phyloP scores from a whole-genome alignment of 1,139 yeast species.

The Geotrichum histeridarum region DNA sequence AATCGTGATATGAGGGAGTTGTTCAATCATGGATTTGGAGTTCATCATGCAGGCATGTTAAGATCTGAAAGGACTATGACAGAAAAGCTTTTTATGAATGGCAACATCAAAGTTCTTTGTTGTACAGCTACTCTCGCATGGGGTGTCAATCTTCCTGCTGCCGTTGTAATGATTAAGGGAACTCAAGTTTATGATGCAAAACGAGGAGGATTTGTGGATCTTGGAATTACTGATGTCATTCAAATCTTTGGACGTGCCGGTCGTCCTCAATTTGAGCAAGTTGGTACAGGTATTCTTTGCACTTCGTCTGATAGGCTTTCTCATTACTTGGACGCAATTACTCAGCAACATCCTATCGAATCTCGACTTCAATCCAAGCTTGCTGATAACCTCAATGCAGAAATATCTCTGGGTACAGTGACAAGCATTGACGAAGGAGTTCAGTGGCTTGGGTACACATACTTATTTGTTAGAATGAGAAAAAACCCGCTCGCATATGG shows the following conservation, averaged over 20 bases:
- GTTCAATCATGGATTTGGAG: constrained; percentile 78
- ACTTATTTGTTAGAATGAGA: constrained; percentile 88
- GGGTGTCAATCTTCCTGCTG: constrained; percentile 99
- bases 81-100: constrained; percentile 79
- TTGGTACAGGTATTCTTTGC: constrained; percentile 87
- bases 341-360: constrained; percentile 96
- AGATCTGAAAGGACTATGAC: constrained; percentile 85
- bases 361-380: constrained; percentile 71
- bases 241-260: constrained; percentile 99
- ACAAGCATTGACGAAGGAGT: constrained; percentile 93
- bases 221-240: constrained; percentile 93
- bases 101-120: constrained; percentile 83
- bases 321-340: constrained; percentile 77
- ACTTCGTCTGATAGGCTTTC: constrained; percentile 79
- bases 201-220: constrained; percentile 88
- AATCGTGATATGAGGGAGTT: constrained; percentile 78
- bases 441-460: constrained; percentile 95
- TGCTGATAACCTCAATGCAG: constrained; percentile 92
- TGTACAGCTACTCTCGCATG: constrained; percentile 98
- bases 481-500: constrained; percentile 93
- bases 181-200: constrained; percentile 94
- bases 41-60: constrained; percentile 97
- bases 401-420: constrained; percentile 90
- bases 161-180: constrained; percentile 93
- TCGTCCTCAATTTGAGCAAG: constrained; percentile 90